phyloP scores from a whole-genome alignment of 768 basidiomycete species.

The Boletellus emodensis region DNA sequence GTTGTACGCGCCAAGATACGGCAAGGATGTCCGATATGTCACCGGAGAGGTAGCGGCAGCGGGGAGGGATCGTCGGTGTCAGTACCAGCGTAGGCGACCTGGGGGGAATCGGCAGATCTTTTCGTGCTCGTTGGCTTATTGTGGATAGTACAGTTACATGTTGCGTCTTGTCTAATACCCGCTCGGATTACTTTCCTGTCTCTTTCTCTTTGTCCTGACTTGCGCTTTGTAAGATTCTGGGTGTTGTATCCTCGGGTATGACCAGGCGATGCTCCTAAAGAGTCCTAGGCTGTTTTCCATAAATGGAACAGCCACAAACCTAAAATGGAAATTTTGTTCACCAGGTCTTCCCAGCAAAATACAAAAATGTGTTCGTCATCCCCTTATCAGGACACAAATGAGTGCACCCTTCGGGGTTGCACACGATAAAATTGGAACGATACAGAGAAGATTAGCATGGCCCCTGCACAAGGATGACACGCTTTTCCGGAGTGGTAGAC shows the following conservation, averaged over 20 bases:
- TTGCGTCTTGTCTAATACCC: slow-evolving; percentile 8
- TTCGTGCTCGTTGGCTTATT: too few relatives aligned
- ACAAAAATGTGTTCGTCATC: slow-evolving; percentile 11
- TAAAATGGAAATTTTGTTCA: not conserved
- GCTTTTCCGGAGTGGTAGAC: slow-evolving; percentile 90
- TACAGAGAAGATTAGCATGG: slow-evolving; percentile 99
- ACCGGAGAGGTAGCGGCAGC: slow-evolving; percentile 37
- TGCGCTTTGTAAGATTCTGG: too few relatives aligned
- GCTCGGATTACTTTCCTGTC: not conserved
- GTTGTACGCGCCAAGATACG: slow-evolving; percentile 60
- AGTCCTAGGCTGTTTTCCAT: not conserved
- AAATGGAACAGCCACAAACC: not conserved
- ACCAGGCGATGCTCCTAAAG: too few relatives aligned
- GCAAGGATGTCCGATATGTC: slow-evolving; percentile 78
- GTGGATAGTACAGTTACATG: too few relatives aligned
- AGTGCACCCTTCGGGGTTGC: slow-evolving; percentile 85
- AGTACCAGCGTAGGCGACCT: too few relatives aligned
- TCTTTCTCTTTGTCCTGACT: not conserved
- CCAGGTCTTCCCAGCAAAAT: slow-evolving; percentile 18
- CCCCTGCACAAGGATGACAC: slow-evolving; percentile 99
- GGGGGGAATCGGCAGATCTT: too few relatives aligned
- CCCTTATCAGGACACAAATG: fast-evolving
- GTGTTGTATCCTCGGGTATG: too few relatives aligned
- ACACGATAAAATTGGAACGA: slow-evolving; percentile 99
- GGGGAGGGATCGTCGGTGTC: not conserved